Evolutionary conservation across 108 stramenopile species (phyloP).

Genomic region (Stephanodiscus minutulus): DNA sequence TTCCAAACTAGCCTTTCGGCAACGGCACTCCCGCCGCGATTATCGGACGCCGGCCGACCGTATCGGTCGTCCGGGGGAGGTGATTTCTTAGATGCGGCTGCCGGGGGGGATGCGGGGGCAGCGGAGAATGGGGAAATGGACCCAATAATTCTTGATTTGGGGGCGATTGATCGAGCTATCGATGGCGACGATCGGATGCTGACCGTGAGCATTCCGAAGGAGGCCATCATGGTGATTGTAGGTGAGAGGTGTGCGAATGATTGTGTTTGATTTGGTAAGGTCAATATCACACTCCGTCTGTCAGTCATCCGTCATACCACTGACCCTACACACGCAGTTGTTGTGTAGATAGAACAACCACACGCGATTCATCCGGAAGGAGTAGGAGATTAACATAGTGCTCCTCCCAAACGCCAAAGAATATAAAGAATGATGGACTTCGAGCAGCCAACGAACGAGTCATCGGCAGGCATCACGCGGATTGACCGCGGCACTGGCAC

Average conservation of each 20-base stretch:
- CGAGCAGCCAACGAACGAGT: not conserved
- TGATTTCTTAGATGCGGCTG: constrained; percentile 21
- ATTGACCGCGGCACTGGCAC: constrained; percentile 30
- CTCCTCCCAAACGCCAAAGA: no score
- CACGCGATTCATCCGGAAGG: no score
- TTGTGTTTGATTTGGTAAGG: not conserved
- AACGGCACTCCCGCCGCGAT: not conserved
- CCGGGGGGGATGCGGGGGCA: constrained; percentile 4
- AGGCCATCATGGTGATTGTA: constrained; percentile 18
- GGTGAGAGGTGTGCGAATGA: no score
- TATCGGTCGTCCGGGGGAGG: constrained; percentile 9
- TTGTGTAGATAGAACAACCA: no score
- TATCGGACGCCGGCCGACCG: constrained; percentile 5
- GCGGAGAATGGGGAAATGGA: constrained; percentile 25
- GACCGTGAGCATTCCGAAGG: constrained; percentile 11
- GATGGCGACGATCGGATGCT: constrained; percentile 1
- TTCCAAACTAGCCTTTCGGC: constrained; percentile 10
- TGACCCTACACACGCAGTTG: no score
- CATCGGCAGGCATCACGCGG: not conserved
- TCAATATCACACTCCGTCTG: no score
- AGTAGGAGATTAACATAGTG: no score
- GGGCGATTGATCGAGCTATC: constrained; percentile 7
- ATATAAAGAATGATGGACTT: constrained; percentile 18
- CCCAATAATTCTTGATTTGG: constrained; percentile 5
- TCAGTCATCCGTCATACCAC: not conserved